phyloP scores from a whole-genome alignment of 495 filamentous ascomycete genomes.

The Patellaria atrata region DNA sequence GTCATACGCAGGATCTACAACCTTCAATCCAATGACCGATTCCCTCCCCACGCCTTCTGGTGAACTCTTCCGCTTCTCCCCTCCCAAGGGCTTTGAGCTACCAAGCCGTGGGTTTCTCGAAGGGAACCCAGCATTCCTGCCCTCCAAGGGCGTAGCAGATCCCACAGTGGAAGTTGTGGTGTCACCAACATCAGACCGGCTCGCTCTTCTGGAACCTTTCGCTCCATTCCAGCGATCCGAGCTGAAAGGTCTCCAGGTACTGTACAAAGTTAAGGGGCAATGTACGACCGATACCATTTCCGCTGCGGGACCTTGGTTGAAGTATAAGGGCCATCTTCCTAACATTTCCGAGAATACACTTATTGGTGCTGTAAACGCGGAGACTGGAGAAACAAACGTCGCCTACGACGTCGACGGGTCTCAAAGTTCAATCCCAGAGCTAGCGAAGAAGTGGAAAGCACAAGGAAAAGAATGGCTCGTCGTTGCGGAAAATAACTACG shows the following conservation, averaged over 20 bases:
- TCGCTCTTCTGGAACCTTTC: slow-evolving; percentile 87
- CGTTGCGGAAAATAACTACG: slow-evolving; percentile 95
- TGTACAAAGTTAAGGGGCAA: slow-evolving; percentile 92
- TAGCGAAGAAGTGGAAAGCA: slow-evolving; percentile 68
- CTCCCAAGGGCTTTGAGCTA: slow-evolving; percentile 64
- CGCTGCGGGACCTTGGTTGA: slow-evolving; percentile 91
- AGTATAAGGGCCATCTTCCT: slow-evolving; percentile 96
- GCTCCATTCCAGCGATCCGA: slow-evolving; percentile 65
- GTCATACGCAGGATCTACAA: slow-evolving; percentile 79
- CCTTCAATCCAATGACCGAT: slow-evolving; percentile 94
- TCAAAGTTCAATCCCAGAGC: slow-evolving; percentile 58
- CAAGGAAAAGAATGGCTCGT: slow-evolving; percentile 68
- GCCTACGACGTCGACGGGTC: slow-evolving; percentile 71
- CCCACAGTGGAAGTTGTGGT: slow-evolving; percentile 52
- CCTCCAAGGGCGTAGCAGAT: slow-evolving; percentile 54
- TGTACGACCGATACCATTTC: slow-evolving; percentile 99
- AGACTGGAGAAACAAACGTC: slow-evolving; percentile 79
- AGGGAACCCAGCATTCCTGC: slow-evolving; percentile 63
- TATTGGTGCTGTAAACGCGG: slow-evolving; percentile 84
- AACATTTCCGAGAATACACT: slow-evolving; percentile 96
- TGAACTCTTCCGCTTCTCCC: slow-evolving; percentile 67
- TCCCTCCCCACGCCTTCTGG: slow-evolving; percentile 68
- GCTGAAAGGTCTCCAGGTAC: slow-evolving; percentile 56
- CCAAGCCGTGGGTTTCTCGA: slow-evolving; percentile 63
- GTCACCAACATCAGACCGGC: slow-evolving; percentile 69